These are phyloP conservation scores for Alternaria incomplexa DNA, from an alignment of 2,329 filamentous ascomycete species.

Conservation along the genomic window DNA sequence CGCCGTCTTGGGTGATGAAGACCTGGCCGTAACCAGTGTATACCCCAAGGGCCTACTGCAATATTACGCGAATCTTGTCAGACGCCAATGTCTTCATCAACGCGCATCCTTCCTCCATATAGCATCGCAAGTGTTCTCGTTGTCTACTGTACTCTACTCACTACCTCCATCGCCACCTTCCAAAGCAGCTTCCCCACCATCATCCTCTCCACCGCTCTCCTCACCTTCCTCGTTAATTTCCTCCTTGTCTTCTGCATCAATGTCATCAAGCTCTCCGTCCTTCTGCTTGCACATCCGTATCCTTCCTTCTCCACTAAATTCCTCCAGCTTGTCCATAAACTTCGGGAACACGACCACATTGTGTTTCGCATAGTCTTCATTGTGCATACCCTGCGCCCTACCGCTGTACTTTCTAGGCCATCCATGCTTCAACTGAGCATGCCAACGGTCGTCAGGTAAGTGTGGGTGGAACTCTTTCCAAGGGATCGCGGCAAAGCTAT, in stretches of 20 bases:
- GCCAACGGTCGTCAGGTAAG: background rate
- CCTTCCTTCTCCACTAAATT: background rate
- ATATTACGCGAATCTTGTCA: no score
- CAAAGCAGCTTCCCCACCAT: background rate
- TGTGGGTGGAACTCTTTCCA: background rate
- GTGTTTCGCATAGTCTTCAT: background rate
- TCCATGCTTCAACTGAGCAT: background rate
- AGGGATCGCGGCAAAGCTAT: no score
- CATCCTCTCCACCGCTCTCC: background rate
- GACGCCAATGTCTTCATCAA: background rate
- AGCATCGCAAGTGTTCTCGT: background rate
- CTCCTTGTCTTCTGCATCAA: background rate
- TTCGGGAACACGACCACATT: background rate
- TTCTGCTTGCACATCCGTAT: background rate
- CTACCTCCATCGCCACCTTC: background rate
- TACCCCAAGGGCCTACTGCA: no score
- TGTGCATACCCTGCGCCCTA: background rate
- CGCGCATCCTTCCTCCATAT: background rate
- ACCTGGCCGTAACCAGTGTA: no score
- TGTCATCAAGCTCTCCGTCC: background rate
- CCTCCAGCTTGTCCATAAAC: background rate
- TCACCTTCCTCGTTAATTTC: background rate
- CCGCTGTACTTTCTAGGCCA: background rate
- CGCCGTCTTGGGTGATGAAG: no score
- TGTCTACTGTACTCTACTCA: background rate